Percentiles rank a stretch among this genome's conserved stretches.
These are phyloP conservation scores for Acacia confusa DNA, from an alignment of 306 rosid species.

Conservation along the genomic window DNA sequence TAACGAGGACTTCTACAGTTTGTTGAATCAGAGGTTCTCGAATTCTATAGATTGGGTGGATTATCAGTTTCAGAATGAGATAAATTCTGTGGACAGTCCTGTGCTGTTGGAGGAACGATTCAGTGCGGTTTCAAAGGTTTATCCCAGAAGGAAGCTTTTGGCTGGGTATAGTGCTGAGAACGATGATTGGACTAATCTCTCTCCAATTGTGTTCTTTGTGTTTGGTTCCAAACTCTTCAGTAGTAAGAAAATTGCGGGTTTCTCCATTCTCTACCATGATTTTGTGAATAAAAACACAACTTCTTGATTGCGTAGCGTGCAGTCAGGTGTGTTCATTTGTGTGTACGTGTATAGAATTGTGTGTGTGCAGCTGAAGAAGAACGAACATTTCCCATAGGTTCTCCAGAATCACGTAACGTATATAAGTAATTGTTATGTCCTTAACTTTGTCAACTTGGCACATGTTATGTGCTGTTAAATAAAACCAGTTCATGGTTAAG, in stretches of 20 bases:
- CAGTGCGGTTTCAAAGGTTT: not conserved
- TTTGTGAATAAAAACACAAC: not conserved
- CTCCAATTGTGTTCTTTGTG: constrained; percentile 49
- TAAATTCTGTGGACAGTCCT: not conserved
- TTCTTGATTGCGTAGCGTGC: not conserved
- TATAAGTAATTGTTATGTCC: not conserved
- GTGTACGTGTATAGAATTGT: not conserved
- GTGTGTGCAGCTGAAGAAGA: not conserved
- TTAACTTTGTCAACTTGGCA: not conserved
- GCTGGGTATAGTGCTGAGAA: constrained; percentile 51
- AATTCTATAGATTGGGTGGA: constrained; percentile 30
- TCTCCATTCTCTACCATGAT: constrained; percentile 50
- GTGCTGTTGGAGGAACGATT: not conserved
- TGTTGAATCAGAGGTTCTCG: not conserved
- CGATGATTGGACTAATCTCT: constrained; percentile 42
- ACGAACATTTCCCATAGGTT: not conserved
- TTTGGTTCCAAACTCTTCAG: constrained; percentile 37
- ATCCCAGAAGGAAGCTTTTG: constrained; percentile 36
- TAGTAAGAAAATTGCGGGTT: constrained; percentile 29
- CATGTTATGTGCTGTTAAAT: not conserved
- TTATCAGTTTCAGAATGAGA: constrained; percentile 51
- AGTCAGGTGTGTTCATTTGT: not conserved
- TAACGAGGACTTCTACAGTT: not conserved
- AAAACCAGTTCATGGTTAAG: not conserved
- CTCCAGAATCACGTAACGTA: not conserved